These are phyloP conservation scores for Aspergillus sp. DNA, from an alignment of 2,329 filamentous ascomycete genomes.

Conservation along the genomic window DNA sequence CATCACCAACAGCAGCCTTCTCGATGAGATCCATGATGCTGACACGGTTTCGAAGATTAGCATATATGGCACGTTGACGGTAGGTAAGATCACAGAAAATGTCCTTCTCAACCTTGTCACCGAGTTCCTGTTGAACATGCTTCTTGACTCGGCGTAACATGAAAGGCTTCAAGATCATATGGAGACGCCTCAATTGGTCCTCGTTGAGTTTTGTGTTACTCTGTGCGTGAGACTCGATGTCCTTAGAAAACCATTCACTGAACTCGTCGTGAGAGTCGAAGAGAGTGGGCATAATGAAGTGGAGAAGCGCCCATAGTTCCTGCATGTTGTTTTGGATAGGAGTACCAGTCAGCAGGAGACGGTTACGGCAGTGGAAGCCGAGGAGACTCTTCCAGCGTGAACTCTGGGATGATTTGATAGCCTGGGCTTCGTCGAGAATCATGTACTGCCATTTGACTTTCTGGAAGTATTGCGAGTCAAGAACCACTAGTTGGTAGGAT, in stretches of 20 bases:
- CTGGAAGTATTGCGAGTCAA: slow-evolving; percentile 95
- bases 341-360: slow-evolving; percentile 89
- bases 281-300: slow-evolving; percentile 99
- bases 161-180: slow-evolving; percentile 99
- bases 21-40: slow-evolving; percentile 98
- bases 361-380: slow-evolving; percentile 92
- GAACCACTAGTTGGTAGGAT: slow-evolving; percentile 95
- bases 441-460: slow-evolving; percentile 99
- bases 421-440: slow-evolving; percentile 98
- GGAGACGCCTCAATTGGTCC: slow-evolving; percentile 91
- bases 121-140: slow-evolving; percentile 97
- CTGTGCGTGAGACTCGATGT: slow-evolving; percentile 94
- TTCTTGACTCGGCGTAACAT: slow-evolving; percentile 99
- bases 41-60: slow-evolving; percentile 91
- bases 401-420: slow-evolving; percentile 96
- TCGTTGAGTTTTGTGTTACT: slow-evolving; percentile 99
- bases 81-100: slow-evolving; percentile 97
- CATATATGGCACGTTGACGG: slow-evolving; percentile 89
- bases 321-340: slow-evolving; percentile 99
- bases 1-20: slow-evolving; percentile 90
- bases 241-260: slow-evolving; percentile 55
- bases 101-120: slow-evolving; percentile 97
- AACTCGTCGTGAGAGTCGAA: slow-evolving; percentile 66
- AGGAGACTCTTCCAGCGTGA: slow-evolving; percentile 95
- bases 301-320: slow-evolving; percentile 92